These are phyloP conservation scores for Mycena albidolilacea DNA, from an alignment of 768 basidiomycete genomes.

Conservation along the genomic window DNA sequence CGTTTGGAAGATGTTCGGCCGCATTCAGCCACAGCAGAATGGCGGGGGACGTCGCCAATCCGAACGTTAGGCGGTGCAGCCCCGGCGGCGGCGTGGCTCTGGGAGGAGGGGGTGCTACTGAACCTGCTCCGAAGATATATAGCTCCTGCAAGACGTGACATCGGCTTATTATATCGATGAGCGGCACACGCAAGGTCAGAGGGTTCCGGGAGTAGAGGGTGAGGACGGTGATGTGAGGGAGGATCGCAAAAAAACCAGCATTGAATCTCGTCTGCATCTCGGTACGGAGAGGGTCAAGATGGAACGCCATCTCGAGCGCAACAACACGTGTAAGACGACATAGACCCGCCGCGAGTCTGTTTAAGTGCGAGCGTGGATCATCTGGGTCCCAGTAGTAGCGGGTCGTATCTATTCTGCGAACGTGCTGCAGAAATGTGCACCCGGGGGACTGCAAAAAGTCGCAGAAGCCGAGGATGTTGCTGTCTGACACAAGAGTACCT, in stretches of 20 bases:
- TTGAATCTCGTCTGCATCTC: background rate
- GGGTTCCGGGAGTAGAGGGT: background rate
- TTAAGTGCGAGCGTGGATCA: background rate
- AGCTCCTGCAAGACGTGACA: slow-evolving; percentile 5
- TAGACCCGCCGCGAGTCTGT: background rate
- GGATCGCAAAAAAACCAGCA: background rate
- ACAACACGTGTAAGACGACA: background rate
- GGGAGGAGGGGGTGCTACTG: background rate
- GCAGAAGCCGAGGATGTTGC: background rate
- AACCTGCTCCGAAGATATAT: background rate
- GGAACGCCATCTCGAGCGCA: background rate
- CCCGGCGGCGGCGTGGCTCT: background rate
- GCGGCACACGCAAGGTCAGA: background rate
- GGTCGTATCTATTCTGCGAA: background rate
- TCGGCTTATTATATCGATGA: slow-evolving; percentile 18
- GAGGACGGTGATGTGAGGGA: background rate
- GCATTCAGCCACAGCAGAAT: slow-evolving; percentile 3
- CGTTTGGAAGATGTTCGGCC: background rate
- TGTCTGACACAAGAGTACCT: background rate
- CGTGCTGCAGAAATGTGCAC: background rate
- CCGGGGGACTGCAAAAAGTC: background rate
- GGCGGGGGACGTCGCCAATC: background rate
- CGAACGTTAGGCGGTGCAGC: background rate
- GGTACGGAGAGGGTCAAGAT: background rate
- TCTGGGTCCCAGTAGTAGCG: background rate